Evolutionary conservation across 257 asterid genomes (phyloP), one percentile per base, ranked within the genome.

Genomic region (Solanum chmielewskii): DNA sequence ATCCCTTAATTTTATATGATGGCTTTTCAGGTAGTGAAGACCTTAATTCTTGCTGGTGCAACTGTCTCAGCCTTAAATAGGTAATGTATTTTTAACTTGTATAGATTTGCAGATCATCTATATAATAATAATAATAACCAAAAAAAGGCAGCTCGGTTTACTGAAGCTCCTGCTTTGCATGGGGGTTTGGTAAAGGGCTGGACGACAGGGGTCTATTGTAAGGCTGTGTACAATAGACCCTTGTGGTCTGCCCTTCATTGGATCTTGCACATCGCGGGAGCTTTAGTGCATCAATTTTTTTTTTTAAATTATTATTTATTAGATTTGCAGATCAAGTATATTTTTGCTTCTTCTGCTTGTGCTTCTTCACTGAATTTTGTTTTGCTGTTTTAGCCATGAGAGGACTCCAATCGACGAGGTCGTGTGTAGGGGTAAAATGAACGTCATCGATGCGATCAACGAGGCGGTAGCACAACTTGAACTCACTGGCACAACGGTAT

Each of bases 361-460:
- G 52, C 70, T 66, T 66, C 35, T 14, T 41, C 47, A n/a, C 89
- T 88, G 45, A 86, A n/a, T 31, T 74, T 87, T 20, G 12, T 45
- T 76, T n/a, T 69, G 20, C 25, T 83, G n/a, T 77, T 71, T 86
- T 89, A 97, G 99, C 91, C 97, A 96, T 25, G 98, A 96, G 93
- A 95, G 93, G 88, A 96, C 98, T 69, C 98, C 99, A 4, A 86
- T 96, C 86, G 99, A 97, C 68, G 99, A 96, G 94, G 99, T 96
- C 21, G 92, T 94, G 44, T 75, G 77, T 47, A 85, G 90, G 86
- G 98, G 97, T 60, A 95, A 92, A 89, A 85, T 94, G 97, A 91
- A 92, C 25, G 93, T 93, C 85, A 23, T 97, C 1, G 98, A 95
- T 90, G 98, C 96, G 9, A 88, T 96, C 23, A 94, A 93, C 45